Conservation (phyloP, 768 basidiomycete species). For the Xerocomellus chrysenteron region DNA sequence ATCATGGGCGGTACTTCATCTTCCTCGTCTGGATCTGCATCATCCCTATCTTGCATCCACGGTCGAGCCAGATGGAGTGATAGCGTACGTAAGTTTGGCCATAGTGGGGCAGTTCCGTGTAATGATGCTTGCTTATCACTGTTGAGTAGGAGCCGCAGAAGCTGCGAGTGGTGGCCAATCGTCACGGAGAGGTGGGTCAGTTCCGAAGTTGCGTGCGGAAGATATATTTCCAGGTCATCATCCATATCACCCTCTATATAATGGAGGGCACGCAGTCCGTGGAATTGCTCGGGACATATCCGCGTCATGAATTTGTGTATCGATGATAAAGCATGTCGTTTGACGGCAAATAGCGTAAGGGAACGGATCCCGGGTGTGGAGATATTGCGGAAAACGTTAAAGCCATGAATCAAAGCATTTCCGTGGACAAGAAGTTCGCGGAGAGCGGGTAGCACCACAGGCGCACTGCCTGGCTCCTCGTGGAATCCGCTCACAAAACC, state of each 20-base stretch:
- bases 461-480: conserved; percentile 33
- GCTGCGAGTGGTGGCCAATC: conserved; percentile 32
- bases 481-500: conserved; percentile 34
- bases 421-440: conserved; percentile 31
- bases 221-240: conserved; percentile 36
- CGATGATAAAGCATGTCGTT: conserved; percentile 29
- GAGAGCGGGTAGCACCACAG: conserved; percentile 30
- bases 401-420: conserved; percentile 32
- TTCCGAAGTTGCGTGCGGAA: conserved; percentile 32
- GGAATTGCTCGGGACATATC: conserved; percentile 35
- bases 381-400: conserved; percentile 36
- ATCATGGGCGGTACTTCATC: conserved; percentile 32
- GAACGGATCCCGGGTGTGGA: conserved; percentile 30
- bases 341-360: conserved; percentile 27
- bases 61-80: conserved; percentile 28
- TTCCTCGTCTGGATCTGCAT: conserved; percentile 31
- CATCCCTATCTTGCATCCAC: conserved; percentile 33
- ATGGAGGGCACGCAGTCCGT: conserved; percentile 30
- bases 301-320: conserved; percentile 38
- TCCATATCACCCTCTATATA: conserved; percentile 37
- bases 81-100: conserved; percentile 32
- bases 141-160: conserved; percentile 33
- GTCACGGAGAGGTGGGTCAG: conserved; percentile 36
- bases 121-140: conserved; percentile 35
- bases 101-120: conserved; percentile 31